A percentile compares a stretch with the other conserved stretches of the same genome.
These are phyloP conservation scores for Isoetes taiwanensis DNA, from an alignment of 75 land plant species.

Conservation along the genomic window DNA sequence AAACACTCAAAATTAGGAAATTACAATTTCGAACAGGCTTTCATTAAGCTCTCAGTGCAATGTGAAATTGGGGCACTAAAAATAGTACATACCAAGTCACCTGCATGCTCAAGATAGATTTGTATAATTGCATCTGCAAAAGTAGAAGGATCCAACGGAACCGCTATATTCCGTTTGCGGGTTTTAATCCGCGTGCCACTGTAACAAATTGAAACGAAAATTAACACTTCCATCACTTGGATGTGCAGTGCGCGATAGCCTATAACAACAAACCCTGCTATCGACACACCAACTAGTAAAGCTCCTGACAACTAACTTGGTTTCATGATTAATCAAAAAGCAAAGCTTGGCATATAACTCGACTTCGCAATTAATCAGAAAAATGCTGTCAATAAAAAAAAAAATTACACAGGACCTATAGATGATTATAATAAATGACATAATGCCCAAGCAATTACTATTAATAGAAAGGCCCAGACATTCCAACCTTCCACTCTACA, in stretches of 20 bases:
- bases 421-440: no score
- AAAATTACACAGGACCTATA: no score
- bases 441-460: no score
- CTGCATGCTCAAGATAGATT: conserved; percentile 90
- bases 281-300: no score
- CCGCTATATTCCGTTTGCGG: conserved; percentile 99
- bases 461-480: no score
- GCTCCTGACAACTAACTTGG: background rate
- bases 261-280: background rate
- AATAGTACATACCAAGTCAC: conserved; percentile 61
- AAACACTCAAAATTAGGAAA: background rate
- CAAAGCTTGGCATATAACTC: no score
- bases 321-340: background rate
- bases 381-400: no score
- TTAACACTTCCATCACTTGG: background rate
- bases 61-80: background rate
- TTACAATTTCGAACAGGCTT: background rate
- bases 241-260: background rate
- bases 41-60: background rate
- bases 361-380: no score
- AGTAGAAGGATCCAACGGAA: conserved; percentile 86
- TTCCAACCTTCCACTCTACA: no score
- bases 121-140: conserved; percentile 98
- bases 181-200: conserved; percentile 99
- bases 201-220: conserved; percentile 10